A percentile compares a stretch with the other conserved stretches of the same genome.
Conservation (phyloP, 1,284 basidiomycete species). For the Malassezia pachydermatis region DNA sequence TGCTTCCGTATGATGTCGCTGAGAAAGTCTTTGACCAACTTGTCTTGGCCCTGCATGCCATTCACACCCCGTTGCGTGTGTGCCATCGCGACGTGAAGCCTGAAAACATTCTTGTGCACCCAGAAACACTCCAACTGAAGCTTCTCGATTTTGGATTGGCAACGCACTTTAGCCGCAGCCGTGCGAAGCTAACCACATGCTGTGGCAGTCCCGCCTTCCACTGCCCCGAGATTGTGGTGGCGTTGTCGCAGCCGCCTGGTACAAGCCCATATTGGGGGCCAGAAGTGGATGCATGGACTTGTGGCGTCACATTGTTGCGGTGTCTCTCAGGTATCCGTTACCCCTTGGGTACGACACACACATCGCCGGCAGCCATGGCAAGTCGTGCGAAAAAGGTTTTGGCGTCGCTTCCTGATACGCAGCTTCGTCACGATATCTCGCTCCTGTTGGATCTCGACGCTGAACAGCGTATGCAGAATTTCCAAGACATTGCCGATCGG, state of each 20-base stretch:
- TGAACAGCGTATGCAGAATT: constrained; percentile 50
- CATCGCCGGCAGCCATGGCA: constrained; percentile 50
- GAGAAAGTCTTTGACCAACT: constrained; percentile 53
- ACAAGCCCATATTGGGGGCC: constrained; percentile 51
- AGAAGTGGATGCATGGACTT: constrained; percentile 56
- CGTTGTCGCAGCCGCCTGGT: constrained; percentile 52
- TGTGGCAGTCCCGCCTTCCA: constrained; percentile 54
- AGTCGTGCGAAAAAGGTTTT: constrained; percentile 51
- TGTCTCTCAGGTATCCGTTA: constrained; percentile 53
- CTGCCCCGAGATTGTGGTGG: constrained; percentile 54
- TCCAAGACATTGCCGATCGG: constrained; percentile 39
- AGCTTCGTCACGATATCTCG: constrained; percentile 49
- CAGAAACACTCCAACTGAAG: constrained; percentile 48
- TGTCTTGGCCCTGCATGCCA: constrained; percentile 52
- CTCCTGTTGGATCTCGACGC: constrained; percentile 52
- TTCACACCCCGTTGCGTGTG: constrained; percentile 53
- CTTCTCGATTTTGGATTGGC: constrained; percentile 55
- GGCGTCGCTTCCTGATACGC: constrained; percentile 48
- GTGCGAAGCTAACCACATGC: constrained; percentile 55
- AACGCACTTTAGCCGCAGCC: constrained; percentile 54
- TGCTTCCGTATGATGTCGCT: constrained; percentile 40
- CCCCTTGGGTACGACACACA: constrained; percentile 53
- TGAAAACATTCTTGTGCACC: constrained; percentile 51
- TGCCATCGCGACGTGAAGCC: constrained; percentile 56
- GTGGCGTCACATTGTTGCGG: constrained; percentile 53